Evolutionary conservation across 106 monocot species (phyloP), one percentile per base, ranked within the genome.

Genomic region (Dendrobium huoshanense): DNA sequence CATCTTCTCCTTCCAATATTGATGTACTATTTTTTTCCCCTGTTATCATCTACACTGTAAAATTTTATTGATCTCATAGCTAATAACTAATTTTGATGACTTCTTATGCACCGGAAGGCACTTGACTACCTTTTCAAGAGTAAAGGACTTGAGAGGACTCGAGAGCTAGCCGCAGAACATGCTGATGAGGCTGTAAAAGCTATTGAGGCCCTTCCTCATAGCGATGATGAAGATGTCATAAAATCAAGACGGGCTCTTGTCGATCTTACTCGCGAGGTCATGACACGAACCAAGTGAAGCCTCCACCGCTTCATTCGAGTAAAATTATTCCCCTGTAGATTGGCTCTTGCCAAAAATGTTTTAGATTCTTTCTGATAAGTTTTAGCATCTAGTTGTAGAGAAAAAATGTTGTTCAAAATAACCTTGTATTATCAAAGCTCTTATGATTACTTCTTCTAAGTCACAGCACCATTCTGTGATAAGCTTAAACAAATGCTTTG

Each of bases 91-190:
- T 67, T 25, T 67, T 67, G 5, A 67, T 67, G 58, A 58, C 13
- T 11, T 55, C 13, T 56, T 16, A 56, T 11, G 9, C 10, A 70
- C 27, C 27, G 77, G n/a, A 67, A 95, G 95, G 95, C 91, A 4
- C 89, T 93, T 18, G 85, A 86, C 24, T 95, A 89, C 80, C 88
- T 95, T 20, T 83, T 81, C 55, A 91, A 78, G 79, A 95, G 95
- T 75, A 88, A 31, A 27, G 95, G 95, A 13, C 93, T 95, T 49
- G 84, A 89, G 82, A 86, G 81, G 73, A 82, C 89, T 16, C 83
- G 72, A 67, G 81, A 89, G 33, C 79, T 89, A 33, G 89, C 89
- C 51, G 77, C 67, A 72, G 86, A 86, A 56, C 89, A 89, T 72
- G 89, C 82, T 0, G 79, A 75, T 15, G 68, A 47, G 70, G 89